Evolutionary conservation across 768 basidiomycete genomes (phyloP).

Genomic region (Cyclocybe cylindracea): DNA sequence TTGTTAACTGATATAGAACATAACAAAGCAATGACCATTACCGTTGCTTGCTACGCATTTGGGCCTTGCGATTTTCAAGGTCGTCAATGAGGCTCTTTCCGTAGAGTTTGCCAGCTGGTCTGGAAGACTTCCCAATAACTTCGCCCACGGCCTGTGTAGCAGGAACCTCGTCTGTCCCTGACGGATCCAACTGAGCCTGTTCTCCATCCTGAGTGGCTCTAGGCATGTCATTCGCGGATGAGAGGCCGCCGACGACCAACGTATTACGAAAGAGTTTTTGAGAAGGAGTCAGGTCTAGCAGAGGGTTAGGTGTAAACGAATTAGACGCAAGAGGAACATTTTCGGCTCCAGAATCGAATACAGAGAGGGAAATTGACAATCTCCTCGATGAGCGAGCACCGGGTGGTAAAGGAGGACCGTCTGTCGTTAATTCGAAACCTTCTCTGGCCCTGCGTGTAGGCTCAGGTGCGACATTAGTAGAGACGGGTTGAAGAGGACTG

Average conservation of each 20-base stretch:
- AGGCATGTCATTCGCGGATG: constrained; percentile 59
- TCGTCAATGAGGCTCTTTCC: constrained; percentile 92
- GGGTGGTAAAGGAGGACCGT: constrained; percentile 78
- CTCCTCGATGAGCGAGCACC: constrained; percentile 64
- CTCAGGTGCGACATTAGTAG: constrained; percentile 33
- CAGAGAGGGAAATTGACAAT: constrained; percentile 39
- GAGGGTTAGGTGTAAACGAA: constrained; percentile 79
- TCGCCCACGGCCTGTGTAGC: constrained; percentile 29
- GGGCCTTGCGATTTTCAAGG: constrained; percentile 78
- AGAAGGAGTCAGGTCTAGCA: constrained; percentile 68
- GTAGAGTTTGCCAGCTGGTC: constrained; percentile 82
- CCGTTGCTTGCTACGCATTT: constrained; percentile 85
- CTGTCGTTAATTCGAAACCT: constrained; percentile 64
- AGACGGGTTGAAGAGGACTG: constrained; percentile 68
- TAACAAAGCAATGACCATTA: constrained; percentile 28
- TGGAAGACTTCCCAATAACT: constrained; percentile 35
- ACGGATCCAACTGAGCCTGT: constrained; percentile 55
- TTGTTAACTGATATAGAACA: not conserved
- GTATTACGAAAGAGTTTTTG: constrained; percentile 88
- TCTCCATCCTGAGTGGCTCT: constrained; percentile 80
- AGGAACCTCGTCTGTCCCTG: constrained; percentile 37
- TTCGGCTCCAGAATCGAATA: constrained; percentile 25
- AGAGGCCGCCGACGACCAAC: constrained; percentile 60
- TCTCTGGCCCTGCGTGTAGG: constrained; percentile 39
- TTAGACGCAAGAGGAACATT: constrained; percentile 52